Evolutionary conservation across 257 asterid species (phyloP).

Genomic region (Gentiana dahurica): DNA sequence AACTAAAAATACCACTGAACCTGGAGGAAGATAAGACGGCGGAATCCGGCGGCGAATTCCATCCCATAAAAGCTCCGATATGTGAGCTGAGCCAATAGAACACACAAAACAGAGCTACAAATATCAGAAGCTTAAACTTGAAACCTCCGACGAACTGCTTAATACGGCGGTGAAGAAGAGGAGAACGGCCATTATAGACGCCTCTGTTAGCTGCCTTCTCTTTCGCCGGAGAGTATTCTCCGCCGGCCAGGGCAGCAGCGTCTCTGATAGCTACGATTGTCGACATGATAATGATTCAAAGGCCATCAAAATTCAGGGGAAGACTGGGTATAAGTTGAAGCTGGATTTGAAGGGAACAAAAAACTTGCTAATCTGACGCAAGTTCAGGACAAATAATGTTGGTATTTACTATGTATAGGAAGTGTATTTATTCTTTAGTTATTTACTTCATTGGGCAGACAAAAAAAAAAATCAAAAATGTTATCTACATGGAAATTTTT

Average conservation of each 20-base stretch:
- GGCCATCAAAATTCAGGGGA: too few species aligned
- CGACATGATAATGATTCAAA: conserved; percentile 21
- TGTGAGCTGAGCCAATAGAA: conserved; percentile 28
- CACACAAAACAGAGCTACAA: conserved; percentile 17
- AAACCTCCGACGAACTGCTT: conserved; percentile 28
- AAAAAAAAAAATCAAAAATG: too few species aligned
- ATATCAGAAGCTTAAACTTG: conserved; percentile 35
- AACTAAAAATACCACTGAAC: conserved; percentile 7
- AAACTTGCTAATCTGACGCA: too few species aligned
- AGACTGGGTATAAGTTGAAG: too few species aligned
- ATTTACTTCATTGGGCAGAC: too few species aligned
- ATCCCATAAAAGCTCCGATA: conserved; percentile 37
- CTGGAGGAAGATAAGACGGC: conserved; percentile 35
- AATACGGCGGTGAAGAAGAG: conserved; percentile 40
- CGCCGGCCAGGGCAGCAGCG: conserved; percentile 27
- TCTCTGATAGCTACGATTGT: conserved; percentile 40
- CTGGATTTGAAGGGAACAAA: too few species aligned
- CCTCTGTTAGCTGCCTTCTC: conserved; percentile 47
- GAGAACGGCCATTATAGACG: conserved; percentile 35
- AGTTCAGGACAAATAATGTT: too few species aligned
- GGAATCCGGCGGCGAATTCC: conserved; percentile 37
- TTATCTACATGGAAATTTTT: too few species aligned
- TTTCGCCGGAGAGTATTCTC: conserved; percentile 51
- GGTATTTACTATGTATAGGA: too few species aligned
- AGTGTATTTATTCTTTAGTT: too few species aligned